Percentiles rank a stretch among this genome's conserved stretches.
Conservation (phyloP, 306 rosid genomes). For the Styphnolobium japonicum region DNA sequence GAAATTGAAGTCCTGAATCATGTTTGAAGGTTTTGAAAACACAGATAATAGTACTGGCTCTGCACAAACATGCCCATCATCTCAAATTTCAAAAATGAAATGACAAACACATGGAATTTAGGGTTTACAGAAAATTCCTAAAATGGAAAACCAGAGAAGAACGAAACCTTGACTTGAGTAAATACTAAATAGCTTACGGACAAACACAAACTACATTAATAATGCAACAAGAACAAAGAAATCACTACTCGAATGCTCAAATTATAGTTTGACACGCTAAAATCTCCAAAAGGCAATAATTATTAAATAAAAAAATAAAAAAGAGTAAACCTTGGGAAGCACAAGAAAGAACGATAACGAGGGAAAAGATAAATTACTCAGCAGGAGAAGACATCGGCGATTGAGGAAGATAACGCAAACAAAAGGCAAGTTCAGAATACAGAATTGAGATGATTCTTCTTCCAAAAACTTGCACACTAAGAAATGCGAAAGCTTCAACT, state of each 20-base stretch:
- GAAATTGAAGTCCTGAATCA: too few relatives aligned
- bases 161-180: not conserved
- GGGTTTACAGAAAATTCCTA: not conserved
- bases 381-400: constrained; percentile 61
- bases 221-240: not conserved
- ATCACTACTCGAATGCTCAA: not conserved
- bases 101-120: too few relatives aligned
- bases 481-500: too few relatives aligned
- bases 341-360: too few relatives aligned
- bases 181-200: not conserved
- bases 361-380: constrained; percentile 47
- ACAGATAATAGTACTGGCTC: too few relatives aligned
- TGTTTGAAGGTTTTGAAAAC: too few relatives aligned
- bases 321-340: not conserved
- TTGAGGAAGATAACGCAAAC: constrained; percentile 12
- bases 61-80: too few relatives aligned
- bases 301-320: too few relatives aligned
- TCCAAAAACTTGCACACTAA: too few relatives aligned
- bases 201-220: not conserved
- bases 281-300: not conserved
- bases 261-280: not conserved
- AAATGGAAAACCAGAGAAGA: not conserved
- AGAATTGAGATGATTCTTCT: too few relatives aligned
- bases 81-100: too few relatives aligned
- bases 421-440: not conserved